Conservation (phyloP, 257 asterid genomes). For the Solanum chiquidenum region DNA sequence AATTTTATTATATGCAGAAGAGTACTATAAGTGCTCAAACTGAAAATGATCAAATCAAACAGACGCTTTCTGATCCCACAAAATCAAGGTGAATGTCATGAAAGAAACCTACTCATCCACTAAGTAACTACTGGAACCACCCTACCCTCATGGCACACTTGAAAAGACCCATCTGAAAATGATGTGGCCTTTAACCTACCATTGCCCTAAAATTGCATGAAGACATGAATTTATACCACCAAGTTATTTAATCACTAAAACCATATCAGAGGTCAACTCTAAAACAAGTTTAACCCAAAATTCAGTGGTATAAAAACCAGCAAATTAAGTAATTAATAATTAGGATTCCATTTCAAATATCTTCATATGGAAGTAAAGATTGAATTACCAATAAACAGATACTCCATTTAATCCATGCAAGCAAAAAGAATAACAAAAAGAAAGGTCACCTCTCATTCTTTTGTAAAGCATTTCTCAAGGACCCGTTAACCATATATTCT, state of each 20-base stretch:
- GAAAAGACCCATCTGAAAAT: not conserved
- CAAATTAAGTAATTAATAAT: not conserved
- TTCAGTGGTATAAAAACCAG: not conserved
- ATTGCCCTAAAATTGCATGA: not conserved
- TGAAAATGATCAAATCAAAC: not conserved
- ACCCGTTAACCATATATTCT: slow-evolving; percentile 97
- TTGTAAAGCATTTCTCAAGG: slow-evolving; percentile 83
- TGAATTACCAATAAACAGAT: not conserved
- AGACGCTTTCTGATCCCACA: not conserved
- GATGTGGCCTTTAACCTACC: not conserved
- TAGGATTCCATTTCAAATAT: not conserved
- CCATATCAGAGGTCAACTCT: not conserved
- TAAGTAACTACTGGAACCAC: not conserved
- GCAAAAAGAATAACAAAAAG: not conserved
- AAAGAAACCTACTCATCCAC: not conserved
- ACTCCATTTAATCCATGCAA: not conserved
- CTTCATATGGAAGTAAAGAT: not conserved
- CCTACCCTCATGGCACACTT: not conserved
- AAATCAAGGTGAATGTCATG: not conserved
- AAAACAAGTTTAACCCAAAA: not conserved
- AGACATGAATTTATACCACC: not conserved
- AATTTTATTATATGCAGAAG: not conserved
- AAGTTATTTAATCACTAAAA: not conserved
- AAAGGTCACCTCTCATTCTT: slow-evolving; percentile 69
- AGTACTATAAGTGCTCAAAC: not conserved